Evolutionary conservation across 495 filamentous ascomycete species (phyloP).

Genomic region (Xylaria bambusicola): DNA sequence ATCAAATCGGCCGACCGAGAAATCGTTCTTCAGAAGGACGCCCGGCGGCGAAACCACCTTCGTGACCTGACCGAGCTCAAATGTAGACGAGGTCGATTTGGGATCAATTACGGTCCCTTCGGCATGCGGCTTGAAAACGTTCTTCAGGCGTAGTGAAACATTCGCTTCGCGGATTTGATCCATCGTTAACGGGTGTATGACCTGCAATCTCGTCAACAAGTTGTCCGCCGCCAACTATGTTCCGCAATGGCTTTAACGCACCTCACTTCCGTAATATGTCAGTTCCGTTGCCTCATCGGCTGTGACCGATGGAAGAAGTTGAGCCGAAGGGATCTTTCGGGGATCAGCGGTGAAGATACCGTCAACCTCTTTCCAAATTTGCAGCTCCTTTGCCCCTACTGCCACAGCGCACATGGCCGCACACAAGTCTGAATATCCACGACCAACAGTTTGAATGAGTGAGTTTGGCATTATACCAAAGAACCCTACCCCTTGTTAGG

Average conservation of each 20-base stretch:
- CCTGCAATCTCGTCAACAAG: slow-evolving; percentile 26
- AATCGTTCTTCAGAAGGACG: slow-evolving; percentile 42
- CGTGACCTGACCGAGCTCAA: slow-evolving; percentile 11
- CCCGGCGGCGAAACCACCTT: slow-evolving; percentile 21
- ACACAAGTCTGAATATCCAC: slow-evolving; percentile 57
- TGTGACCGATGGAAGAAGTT: slow-evolving; percentile 51
- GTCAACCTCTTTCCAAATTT: slow-evolving; percentile 61
- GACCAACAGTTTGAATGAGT: slow-evolving; percentile 47
- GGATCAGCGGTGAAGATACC: slow-evolving; percentile 61
- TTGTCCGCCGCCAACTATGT: not conserved
- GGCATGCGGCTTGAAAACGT: slow-evolving; percentile 42
- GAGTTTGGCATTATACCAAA: slow-evolving; percentile 54
- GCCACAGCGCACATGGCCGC: slow-evolving; percentile 52
- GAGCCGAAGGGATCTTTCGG: slow-evolving; percentile 53
- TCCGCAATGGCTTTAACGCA: slow-evolving; percentile 5
- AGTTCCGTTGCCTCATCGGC: slow-evolving; percentile 55
- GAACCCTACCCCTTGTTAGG: slow-evolving; percentile 45
- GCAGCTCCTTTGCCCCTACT: slow-evolving; percentile 49
- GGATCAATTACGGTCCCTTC: slow-evolving; percentile 43
- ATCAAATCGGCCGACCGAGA: slow-evolving; percentile 36
- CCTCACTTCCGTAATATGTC: slow-evolving; percentile 57
- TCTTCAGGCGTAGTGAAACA: slow-evolving; percentile 43
- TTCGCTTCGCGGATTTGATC: slow-evolving; percentile 43
- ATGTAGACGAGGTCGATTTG: slow-evolving; percentile 5
- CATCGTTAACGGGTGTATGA: slow-evolving; percentile 48